Conservation (phyloP, 2,329 filamentous ascomycete species). For the Alternaria novae-zelandiae region DNA sequence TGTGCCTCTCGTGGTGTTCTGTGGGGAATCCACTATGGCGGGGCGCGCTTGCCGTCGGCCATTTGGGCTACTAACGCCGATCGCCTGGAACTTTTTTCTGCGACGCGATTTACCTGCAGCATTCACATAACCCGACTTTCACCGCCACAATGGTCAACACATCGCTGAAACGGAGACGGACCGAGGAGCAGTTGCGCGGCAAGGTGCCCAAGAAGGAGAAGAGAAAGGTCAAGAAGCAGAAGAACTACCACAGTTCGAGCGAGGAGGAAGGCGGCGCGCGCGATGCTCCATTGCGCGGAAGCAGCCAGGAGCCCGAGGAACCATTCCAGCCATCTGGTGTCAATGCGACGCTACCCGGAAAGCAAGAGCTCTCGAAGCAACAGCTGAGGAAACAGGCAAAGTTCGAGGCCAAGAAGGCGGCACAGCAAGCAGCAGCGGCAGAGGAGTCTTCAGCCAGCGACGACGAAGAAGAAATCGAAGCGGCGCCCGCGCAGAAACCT, state of each 20-base stretch:
- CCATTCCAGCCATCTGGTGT: conserved; percentile 37
- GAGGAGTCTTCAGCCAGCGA: conserved; percentile 18
- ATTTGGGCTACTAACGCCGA: conserved; percentile 29
- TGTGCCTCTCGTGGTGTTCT: conserved; percentile 25
- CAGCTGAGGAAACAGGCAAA: conserved; percentile 27
- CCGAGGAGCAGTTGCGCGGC: conserved; percentile 64
- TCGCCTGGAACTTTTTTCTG: conserved; percentile 32
- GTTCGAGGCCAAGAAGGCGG: conserved; percentile 23
- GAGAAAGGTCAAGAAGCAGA: conserved; percentile 69
- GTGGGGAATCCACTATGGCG: conserved; percentile 21
- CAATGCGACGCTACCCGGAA: conserved; percentile 26
- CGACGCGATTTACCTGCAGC: conserved; percentile 4
- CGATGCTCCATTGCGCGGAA: conserved; percentile 35
- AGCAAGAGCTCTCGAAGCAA: conserved; percentile 14
- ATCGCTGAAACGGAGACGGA: conserved; percentile 62
- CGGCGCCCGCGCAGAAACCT: conserved; percentile 17
- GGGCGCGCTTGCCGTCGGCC: conserved; percentile 41
- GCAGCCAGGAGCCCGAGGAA: conserved; percentile 24
- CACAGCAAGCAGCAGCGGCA: conserved; percentile 14
- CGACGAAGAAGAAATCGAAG: conserved; percentile 4
- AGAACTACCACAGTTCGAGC: conserved; percentile 68
- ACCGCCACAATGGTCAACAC: conserved; percentile 47
- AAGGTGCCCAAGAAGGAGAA: conserved; percentile 59
- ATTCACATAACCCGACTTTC: conserved; percentile 5
- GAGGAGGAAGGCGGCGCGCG: conserved; percentile 58